phyloP scores from a whole-genome alignment of 208 protist species.

The Acanthamoeba healyi region DNA sequence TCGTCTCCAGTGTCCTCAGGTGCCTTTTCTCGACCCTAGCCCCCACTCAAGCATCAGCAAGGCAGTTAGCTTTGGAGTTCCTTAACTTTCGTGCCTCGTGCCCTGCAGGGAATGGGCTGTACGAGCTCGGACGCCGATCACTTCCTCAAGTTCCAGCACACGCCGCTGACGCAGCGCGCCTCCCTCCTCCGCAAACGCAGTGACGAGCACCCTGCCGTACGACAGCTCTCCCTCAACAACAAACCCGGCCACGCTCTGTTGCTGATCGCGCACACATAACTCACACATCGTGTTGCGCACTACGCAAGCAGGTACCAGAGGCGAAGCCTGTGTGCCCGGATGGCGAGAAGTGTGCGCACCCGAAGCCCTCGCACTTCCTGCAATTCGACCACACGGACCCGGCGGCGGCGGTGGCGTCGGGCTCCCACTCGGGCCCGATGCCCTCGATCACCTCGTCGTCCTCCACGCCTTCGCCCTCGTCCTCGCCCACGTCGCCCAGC shows the following conservation, averaged over 20 bases:
- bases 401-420: not conserved
- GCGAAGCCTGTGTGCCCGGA: too few species aligned
- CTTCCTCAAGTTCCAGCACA: slow-evolving; percentile 24
- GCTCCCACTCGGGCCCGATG: too few species aligned
- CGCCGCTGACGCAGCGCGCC: not conserved
- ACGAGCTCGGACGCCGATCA: not conserved
- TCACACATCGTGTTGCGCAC: too few species aligned
- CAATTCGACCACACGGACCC: not conserved
- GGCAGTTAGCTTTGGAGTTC: not conserved
- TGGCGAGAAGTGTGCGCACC: too few species aligned
- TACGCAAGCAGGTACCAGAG: too few species aligned
- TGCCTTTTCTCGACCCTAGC: too few species aligned
- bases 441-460: not conserved
- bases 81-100: too few species aligned
- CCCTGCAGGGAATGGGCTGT: not conserved
- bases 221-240: too few species aligned
- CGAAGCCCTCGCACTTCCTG: not conserved
- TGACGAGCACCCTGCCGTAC: not conserved
- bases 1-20: not conserved
- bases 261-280: too few species aligned
- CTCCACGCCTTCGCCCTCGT: not conserved
- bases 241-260: too few species aligned
- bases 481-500: not conserved
- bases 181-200: slow-evolving; percentile 7
- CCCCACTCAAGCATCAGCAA: too few species aligned